Percentiles rank a stretch among this genome's conserved stretches.
phyloP scores from a whole-genome alignment of 345 rosid genomes.

The Pseudoturritis turrita region DNA sequence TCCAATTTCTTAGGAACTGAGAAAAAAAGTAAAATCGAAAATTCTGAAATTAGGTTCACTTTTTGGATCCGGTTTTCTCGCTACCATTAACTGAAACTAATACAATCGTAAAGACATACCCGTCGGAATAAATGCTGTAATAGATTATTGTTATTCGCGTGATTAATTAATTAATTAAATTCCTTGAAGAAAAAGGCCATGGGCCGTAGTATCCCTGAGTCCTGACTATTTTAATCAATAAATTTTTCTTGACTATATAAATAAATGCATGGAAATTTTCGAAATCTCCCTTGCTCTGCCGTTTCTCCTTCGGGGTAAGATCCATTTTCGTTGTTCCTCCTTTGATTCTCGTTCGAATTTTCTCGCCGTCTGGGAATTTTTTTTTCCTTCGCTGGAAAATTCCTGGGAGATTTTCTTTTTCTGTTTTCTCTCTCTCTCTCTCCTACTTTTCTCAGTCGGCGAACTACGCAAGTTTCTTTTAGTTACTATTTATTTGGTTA shows the following conservation, averaged over 20 bases:
- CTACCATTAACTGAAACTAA: not conserved
- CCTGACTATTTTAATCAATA: not conserved
- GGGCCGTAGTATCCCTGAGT: not conserved
- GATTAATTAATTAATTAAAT: not conserved
- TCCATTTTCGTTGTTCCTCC: conserved; percentile 2
- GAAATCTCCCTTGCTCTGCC: conserved; percentile 19
- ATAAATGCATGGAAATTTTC: conserved; percentile 31
- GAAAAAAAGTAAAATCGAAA: no score
- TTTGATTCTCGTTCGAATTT: not conserved
- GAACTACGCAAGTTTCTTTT: conserved; percentile 27
- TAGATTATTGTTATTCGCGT: not conserved
- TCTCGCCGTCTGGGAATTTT: not conserved
- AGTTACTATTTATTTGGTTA: not conserved
- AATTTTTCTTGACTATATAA: not conserved
- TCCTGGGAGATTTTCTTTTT: not conserved
- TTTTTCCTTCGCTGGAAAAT: not conserved
- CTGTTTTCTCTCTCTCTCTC: conserved; percentile 23
- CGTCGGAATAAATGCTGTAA: not conserved
- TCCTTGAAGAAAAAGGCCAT: conserved; percentile 2
- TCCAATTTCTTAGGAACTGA: not conserved
- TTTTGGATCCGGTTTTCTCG: not conserved
- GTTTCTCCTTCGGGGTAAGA: conserved; percentile 34
- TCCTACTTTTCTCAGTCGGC: conserved; percentile 21
- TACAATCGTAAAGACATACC: not conserved
- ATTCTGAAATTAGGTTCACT: no score